Percentiles rank a stretch among this genome's conserved stretches.
phyloP scores from a whole-genome alignment of 371 early-diverging fungal species.

The Globomyces sp. region DNA sequence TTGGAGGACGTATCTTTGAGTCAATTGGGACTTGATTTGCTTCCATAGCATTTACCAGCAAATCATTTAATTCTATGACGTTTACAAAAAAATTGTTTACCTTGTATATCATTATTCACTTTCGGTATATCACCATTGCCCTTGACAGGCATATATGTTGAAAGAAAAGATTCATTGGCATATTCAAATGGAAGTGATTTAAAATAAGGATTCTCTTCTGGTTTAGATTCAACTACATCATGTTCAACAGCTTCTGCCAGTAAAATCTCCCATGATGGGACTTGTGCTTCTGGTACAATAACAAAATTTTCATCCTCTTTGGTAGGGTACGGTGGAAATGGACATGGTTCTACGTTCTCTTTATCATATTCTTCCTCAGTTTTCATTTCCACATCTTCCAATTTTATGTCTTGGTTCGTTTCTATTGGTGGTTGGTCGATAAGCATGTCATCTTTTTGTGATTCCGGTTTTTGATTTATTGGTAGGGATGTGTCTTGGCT shows the following conservation, averaged over 20 bases:
- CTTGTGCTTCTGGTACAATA: background rate
- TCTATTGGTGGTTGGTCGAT: background rate
- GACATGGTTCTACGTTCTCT: background rate
- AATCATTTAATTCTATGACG: background rate
- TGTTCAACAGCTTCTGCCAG: background rate
- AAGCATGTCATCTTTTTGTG: background rate
- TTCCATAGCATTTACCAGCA: constrained; percentile 4
- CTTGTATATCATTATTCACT: background rate
- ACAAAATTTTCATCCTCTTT: constrained; percentile 9
- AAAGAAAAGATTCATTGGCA: background rate
- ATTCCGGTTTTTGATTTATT: background rate
- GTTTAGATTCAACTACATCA: background rate
- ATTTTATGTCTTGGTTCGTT: background rate
- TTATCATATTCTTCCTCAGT: background rate
- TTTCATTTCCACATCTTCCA: background rate
- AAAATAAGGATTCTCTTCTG: constrained; percentile 3
- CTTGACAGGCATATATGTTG: background rate
- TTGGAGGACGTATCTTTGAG: background rate
- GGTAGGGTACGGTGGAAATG: constrained; percentile 3
- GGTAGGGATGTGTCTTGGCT: background rate
- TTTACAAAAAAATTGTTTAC: background rate
- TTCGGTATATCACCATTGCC: background rate
- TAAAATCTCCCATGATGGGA: background rate
- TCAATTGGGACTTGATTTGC: background rate
- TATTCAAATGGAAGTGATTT: background rate